Evolutionary conservation across 441 rosid species (phyloP).

Genomic region (Gossypium davidsonii): DNA sequence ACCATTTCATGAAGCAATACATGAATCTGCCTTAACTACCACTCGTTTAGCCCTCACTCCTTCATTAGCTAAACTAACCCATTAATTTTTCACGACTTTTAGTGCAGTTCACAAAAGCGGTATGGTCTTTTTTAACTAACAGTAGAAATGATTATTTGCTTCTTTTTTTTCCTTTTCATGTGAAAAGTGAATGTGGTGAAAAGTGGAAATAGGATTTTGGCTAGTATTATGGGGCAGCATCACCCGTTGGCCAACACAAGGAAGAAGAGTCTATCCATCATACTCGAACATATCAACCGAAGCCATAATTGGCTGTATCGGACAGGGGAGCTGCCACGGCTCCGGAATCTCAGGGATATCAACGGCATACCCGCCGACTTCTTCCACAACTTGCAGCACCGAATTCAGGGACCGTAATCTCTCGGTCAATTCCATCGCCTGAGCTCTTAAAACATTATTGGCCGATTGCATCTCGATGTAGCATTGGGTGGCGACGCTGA

Average conservation of each 20-base stretch:
- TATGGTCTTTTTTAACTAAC: too few species aligned
- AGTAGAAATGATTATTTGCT: too few species aligned
- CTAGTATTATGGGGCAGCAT: too few species aligned
- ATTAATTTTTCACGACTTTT: too few species aligned
- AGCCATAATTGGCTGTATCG: slow-evolving; percentile 47
- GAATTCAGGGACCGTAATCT: slow-evolving; percentile 59
- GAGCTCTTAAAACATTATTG: slow-evolving; percentile 68
- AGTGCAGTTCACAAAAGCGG: too few species aligned
- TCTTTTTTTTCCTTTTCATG: too few species aligned
- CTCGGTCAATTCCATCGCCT: slow-evolving; percentile 53
- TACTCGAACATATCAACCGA: slow-evolving; percentile 46
- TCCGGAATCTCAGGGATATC: slow-evolving; percentile 69
- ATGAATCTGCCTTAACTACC: too few species aligned
- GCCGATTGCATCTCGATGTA: slow-evolving; percentile 45
- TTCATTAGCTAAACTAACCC: too few species aligned
- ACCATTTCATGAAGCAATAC: too few species aligned
- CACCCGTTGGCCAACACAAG: background rate
- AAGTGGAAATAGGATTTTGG: too few species aligned
- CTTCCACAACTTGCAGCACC: slow-evolving; percentile 56
- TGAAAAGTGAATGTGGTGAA: too few species aligned
- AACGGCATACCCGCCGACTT: slow-evolving; percentile 44
- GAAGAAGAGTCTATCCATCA: background rate
- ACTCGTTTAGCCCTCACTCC: too few species aligned
- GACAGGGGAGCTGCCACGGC: slow-evolving; percentile 60
- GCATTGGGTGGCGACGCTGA: slow-evolving; percentile 27